phyloP scores from a whole-genome alignment of 768 basidiomycete species.

The Phaeolepiota aurea region DNA sequence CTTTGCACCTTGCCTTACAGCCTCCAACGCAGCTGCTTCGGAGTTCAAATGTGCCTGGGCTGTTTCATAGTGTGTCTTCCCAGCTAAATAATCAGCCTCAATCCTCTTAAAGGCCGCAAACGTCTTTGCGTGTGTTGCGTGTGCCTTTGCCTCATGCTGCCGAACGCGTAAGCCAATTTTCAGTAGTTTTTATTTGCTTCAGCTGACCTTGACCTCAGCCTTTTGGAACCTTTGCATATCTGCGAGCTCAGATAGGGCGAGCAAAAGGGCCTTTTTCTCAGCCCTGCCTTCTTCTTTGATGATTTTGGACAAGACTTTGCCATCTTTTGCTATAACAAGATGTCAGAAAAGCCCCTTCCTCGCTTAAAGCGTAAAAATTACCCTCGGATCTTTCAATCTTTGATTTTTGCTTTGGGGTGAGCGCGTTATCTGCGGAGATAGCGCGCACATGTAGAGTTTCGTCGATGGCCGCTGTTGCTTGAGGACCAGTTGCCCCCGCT shows the following conservation, averaged over 20 bases:
- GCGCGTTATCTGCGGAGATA: constrained; percentile 35
- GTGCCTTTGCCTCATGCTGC: constrained; percentile 52
- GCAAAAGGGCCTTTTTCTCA: constrained; percentile 53
- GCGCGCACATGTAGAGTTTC: constrained; percentile 30
- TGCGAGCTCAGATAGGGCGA: constrained; percentile 57
- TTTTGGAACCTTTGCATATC: constrained; percentile 67
- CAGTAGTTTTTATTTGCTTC: too few species aligned
- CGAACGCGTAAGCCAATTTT: constrained; percentile 6
- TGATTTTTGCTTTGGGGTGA: constrained; percentile 42
- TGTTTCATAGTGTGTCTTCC: constrained; percentile 51
- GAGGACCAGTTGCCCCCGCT: constrained; percentile 42
- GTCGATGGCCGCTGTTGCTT: constrained; percentile 31
- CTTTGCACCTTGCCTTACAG: constrained; percentile 41
- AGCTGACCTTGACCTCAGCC: constrained; percentile 46
- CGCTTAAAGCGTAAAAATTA: too few species aligned
- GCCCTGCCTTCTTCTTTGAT: constrained; percentile 62
- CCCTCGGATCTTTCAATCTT: constrained; percentile 47
- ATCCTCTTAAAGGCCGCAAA: constrained; percentile 53
- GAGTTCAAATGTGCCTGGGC: constrained; percentile 38
- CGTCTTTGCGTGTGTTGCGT: constrained; percentile 42
- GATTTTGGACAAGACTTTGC: constrained; percentile 56
- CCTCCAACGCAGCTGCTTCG: constrained; percentile 40
- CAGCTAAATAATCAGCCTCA: constrained; percentile 51
- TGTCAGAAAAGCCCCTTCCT: too few species aligned
- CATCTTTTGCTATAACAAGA: constrained; percentile 46